These are phyloP conservation scores for Citrus reticulata DNA, from an alignment of 345 rosid species.

Conservation along the genomic window DNA sequence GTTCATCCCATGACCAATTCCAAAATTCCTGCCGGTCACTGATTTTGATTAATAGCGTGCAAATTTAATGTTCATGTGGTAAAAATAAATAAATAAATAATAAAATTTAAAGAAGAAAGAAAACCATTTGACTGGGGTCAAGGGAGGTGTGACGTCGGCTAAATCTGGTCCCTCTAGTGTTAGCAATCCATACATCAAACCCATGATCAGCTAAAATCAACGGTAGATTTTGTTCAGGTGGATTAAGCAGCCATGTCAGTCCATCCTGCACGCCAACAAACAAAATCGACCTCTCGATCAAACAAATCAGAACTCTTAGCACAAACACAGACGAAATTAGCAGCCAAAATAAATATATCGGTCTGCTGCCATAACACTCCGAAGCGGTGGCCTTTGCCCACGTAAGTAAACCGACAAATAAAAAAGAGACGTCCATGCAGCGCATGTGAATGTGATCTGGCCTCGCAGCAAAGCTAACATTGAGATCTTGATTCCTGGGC, in stretches of 20 bases:
- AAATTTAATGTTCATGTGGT: not conserved
- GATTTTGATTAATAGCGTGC: not conserved
- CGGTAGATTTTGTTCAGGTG: slow-evolving; percentile 79
- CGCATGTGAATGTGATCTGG: not conserved
- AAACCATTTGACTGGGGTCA: slow-evolving; percentile 42
- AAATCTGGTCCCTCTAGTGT: slow-evolving; percentile 79
- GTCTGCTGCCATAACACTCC: not conserved
- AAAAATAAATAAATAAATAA: not conserved
- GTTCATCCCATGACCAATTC: slow-evolving; percentile 97
- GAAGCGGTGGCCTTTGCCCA: not conserved
- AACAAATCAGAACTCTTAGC: not conserved
- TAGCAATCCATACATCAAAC: slow-evolving; percentile 94
- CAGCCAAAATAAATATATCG: not conserved
- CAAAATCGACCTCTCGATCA: not conserved
- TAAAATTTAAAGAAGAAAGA: not conserved
- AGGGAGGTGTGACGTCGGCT: slow-evolving; percentile 63
- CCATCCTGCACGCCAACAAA: slow-evolving; percentile 60
- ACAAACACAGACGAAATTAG: not conserved
- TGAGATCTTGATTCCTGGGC: not conserved
- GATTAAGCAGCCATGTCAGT: slow-evolving; percentile 80
- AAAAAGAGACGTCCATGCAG: not conserved
- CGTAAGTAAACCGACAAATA: not conserved
- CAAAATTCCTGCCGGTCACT: slow-evolving; percentile 53
- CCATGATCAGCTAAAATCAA: slow-evolving; percentile 82
- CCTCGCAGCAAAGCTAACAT: not conserved